phyloP scores from a whole-genome alignment of 2,329 filamentous ascomycete species.

The Epichloe aotearoae region DNA sequence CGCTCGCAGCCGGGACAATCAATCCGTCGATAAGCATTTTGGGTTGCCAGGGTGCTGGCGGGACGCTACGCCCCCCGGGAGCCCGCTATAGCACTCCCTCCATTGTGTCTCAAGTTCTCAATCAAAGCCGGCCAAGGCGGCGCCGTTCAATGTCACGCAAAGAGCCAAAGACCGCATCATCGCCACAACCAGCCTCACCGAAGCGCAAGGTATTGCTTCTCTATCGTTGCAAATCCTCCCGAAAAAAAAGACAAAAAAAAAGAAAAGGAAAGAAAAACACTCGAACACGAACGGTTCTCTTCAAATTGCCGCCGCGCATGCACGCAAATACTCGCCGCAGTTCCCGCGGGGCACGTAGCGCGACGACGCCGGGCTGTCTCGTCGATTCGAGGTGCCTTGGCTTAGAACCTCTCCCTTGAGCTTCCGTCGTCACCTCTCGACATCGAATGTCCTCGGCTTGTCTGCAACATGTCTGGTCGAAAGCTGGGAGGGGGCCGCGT shows the following conservation, averaged over 20 bases:
- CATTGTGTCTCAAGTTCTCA: no score
- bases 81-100: not conserved
- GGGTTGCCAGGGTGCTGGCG: not conserved
- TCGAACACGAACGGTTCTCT: not conserved
- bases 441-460: not conserved
- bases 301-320: slow-evolving; percentile 2
- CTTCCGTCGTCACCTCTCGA: not conserved
- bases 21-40: not conserved
- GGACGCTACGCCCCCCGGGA: not conserved
- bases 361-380: slow-evolving; percentile 22
- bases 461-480: slow-evolving; percentile 56
- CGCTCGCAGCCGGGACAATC: not conserved
- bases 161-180: slow-evolving; percentile 1
- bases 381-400: slow-evolving; percentile 7
- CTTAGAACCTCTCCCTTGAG: not conserved
- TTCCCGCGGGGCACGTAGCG: slow-evolving; percentile 17
- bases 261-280: not conserved
- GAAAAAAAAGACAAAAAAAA: not conserved
- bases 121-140: not conserved
- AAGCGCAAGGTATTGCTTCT: not conserved
- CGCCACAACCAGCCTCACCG: not conserved
- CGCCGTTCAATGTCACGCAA: not conserved
- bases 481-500: slow-evolving; percentile 88
- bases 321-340: slow-evolving; percentile 11
- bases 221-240: not conserved